Conservation (phyloP, 805 yeast genomes). For the Candida germanica region DNA sequence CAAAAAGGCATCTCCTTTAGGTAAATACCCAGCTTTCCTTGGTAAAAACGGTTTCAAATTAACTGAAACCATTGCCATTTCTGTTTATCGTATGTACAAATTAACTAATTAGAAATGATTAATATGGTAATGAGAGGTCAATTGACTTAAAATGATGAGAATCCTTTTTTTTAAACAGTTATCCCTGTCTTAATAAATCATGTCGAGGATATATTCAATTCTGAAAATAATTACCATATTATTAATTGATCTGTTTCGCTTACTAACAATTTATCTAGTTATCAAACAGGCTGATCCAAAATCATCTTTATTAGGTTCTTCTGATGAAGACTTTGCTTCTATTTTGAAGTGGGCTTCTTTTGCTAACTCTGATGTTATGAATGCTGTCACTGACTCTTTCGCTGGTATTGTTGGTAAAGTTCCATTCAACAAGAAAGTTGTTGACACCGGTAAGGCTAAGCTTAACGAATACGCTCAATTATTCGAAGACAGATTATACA, state of each 20-base stretch:
- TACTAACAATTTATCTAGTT: conserved; percentile 35
- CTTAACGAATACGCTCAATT: conserved; percentile 26
- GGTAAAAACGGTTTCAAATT: conserved; percentile 73
- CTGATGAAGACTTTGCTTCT: conserved; percentile 58
- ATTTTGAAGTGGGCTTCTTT: conserved; percentile 78
- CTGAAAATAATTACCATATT: conserved; percentile 37
- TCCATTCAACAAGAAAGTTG: conserved; percentile 76
- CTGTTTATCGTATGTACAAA: conserved; percentile 52
- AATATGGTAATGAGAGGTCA: too few relatives aligned
- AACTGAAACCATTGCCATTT: conserved; percentile 65
- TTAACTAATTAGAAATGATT: too few relatives aligned
- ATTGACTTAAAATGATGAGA: conserved; percentile 58
- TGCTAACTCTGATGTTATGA: conserved; percentile 64
- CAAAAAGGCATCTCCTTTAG: conserved; percentile 57
- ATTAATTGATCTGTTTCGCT: background rate
- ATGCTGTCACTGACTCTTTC: conserved; percentile 48
- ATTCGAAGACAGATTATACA: conserved; percentile 56
- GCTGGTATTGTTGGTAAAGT: conserved; percentile 57
- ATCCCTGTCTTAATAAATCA: conserved; percentile 80
- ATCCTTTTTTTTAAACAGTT: conserved; percentile 55
- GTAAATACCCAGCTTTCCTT: conserved; percentile 63
- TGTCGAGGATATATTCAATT: conserved; percentile 59
- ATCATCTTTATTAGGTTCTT: conserved; percentile 57
- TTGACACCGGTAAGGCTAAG: conserved; percentile 44
- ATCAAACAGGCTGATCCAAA: conserved; percentile 44